phyloP scores from a whole-genome alignment of 2,329 filamentous ascomycete species.

The Dactylellina leptospora region DNA sequence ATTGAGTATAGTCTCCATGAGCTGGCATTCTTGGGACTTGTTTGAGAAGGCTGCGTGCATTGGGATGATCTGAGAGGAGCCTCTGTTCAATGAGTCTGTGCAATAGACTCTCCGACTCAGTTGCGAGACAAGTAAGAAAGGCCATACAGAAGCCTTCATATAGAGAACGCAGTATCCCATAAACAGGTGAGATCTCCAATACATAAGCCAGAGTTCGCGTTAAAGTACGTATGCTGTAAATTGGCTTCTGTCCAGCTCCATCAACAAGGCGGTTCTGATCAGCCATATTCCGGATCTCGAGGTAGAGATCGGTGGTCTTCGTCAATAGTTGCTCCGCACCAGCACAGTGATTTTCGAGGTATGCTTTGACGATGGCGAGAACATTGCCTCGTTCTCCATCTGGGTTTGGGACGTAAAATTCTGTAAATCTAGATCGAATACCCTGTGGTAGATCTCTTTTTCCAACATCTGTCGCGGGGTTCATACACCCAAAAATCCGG shows the following conservation, averaged over 20 bases:
- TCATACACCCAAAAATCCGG: constrained; percentile 98
- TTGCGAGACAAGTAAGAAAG: constrained; percentile 87
- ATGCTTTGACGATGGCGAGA: constrained; percentile 85
- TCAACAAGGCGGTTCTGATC: constrained; percentile 88
- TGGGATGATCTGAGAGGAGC: constrained; percentile 58
- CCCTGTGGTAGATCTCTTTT: constrained; percentile 92
- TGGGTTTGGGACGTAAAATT: constrained; percentile 91
- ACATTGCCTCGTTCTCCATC: constrained; percentile 88
- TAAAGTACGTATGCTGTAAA: constrained; percentile 94
- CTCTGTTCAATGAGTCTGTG: constrained; percentile 74
- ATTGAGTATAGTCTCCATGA: constrained; percentile 79
- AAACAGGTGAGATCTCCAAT: constrained; percentile 80
- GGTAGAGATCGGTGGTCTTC: constrained; percentile 65
- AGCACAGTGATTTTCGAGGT: constrained; percentile 76
- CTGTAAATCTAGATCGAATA: constrained; percentile 89
- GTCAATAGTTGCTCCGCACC: constrained; percentile 74
- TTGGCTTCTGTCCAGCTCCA: constrained; percentile 92
- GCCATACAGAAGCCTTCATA: constrained; percentile 99
- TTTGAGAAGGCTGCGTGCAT: constrained; percentile 76
- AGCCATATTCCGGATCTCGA: constrained; percentile 83
- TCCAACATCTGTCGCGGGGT: constrained; percentile 95
- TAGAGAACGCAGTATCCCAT: constrained; percentile 83
- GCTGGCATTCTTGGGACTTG: constrained; percentile 83
- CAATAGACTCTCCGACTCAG: constrained; percentile 80
- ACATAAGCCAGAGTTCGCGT: constrained; percentile 91